phyloP scores from a whole-genome alignment of 1,139 yeast genomes.

The Suhomyces bokatorum region DNA sequence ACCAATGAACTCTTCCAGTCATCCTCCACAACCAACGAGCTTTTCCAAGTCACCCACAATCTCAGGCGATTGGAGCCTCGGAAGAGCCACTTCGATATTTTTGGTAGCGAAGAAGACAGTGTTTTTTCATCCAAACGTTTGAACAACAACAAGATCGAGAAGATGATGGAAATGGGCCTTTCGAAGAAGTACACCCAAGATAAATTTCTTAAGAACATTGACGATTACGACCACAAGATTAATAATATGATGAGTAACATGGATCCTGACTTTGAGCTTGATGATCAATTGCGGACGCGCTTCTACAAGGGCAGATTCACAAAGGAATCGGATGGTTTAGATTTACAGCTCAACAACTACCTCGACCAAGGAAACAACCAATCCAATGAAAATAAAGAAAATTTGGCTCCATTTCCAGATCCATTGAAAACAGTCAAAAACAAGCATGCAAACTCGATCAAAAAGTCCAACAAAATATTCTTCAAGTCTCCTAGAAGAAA shows the following conservation, averaged over 20 bases:
- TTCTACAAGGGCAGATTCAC: conserved; percentile 42
- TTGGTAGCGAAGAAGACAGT: conserved; percentile 10
- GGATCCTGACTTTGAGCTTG: conserved; percentile 26
- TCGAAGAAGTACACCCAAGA: conserved; percentile 3
- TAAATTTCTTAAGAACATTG: neutral
- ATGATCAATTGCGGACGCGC: conserved; percentile 49
- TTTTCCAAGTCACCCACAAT: conserved; percentile 43
- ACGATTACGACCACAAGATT: conserved; percentile 3
- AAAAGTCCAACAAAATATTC: conserved; percentile 26
- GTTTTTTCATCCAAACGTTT: conserved; percentile 23
- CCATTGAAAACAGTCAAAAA: conserved; percentile 28
- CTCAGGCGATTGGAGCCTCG: conserved; percentile 15
- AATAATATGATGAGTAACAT: conserved; percentile 14
- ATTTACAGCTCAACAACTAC: conserved; percentile 29
- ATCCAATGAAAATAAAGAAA: conserved; percentile 37
- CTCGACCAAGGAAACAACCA: conserved; percentile 17
- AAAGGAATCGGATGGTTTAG: conserved; percentile 28
- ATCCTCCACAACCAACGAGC: conserved; percentile 27
- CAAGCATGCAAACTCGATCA: conserved; percentile 22
- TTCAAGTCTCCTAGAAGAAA: conserved; percentile 24
- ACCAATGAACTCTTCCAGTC: conserved; percentile 7
- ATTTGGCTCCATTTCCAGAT: conserved; percentile 28
- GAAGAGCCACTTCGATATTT: conserved; percentile 8
- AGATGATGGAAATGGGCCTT: conserved; percentile 32
- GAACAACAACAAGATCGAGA: conserved; percentile 40